A percentile compares a stretch with the other conserved stretches of the same genome.
These are phyloP conservation scores for Oryza punctata DNA, from an alignment of 176 grass and related monocot species.

Conservation along the genomic window DNA sequence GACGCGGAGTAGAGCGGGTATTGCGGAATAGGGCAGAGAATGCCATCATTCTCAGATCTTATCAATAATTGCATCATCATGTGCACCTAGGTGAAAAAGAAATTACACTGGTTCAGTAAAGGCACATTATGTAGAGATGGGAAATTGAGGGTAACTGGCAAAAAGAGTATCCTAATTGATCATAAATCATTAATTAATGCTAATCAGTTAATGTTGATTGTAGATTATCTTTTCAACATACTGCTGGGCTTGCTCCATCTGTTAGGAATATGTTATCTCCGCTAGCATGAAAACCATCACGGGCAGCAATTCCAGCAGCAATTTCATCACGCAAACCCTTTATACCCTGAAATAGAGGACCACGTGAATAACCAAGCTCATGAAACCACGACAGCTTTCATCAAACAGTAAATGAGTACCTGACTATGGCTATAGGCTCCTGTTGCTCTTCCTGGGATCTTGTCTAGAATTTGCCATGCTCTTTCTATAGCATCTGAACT, in stretches of 20 bases:
- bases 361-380: constrained; percentile 30
- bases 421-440: constrained; percentile 96
- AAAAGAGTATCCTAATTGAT: constrained; percentile 12
- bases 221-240: constrained; percentile 41
- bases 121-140: not conserved
- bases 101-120: constrained; percentile 31
- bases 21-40: constrained; percentile 95
- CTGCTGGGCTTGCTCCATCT: constrained; percentile 89
- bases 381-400: constrained; percentile 23
- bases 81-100: constrained; percentile 68
- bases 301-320: constrained; percentile 76
- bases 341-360: constrained; percentile 65
- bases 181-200: not conserved
- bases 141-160: not conserved
- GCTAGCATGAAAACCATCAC: constrained; percentile 85
- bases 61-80: constrained; percentile 99
- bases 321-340: constrained; percentile 95
- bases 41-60: constrained; percentile 93
- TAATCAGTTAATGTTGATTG: constrained; percentile 5
- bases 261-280: constrained; percentile 92
- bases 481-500: constrained; percentile 96
- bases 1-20: constrained; percentile 95
- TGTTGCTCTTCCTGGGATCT: constrained; percentile 80
- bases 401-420: constrained; percentile 46
- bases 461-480: constrained; percentile 84